A percentile compares a stretch with the other conserved stretches of the same genome.
phyloP scores from a whole-genome alignment of 306 rosid species.

The Corylus heterophylla region DNA sequence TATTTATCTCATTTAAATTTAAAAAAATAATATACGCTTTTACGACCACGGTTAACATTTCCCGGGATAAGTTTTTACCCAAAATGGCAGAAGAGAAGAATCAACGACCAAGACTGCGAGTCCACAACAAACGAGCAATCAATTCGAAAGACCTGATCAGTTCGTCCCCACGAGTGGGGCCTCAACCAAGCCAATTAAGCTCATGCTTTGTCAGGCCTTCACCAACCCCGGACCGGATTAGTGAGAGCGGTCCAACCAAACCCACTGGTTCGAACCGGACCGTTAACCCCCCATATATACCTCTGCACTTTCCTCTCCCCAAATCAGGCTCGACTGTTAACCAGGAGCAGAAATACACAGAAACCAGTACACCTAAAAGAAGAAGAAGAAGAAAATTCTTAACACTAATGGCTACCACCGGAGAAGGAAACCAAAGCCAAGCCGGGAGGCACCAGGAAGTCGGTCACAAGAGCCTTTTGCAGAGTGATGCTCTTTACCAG shows the following conservation, averaged over 20 bases:
- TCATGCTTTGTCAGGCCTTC: conserved; percentile 24
- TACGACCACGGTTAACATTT: too few species aligned
- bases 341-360: conserved; percentile 8
- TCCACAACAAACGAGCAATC: neutral
- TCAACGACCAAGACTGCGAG: neutral
- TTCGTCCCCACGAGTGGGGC: neutral
- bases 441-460: conserved; percentile 87
- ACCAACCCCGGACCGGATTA: conserved; percentile 75
- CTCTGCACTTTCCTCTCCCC: neutral
- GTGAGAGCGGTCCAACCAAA: conserved; percentile 46
- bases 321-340: conserved; percentile 16
- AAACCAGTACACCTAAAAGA: neutral
- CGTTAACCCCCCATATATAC: conserved; percentile 24
- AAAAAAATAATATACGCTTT: too few species aligned
- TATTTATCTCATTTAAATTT: too few species aligned
- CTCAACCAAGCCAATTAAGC: neutral
- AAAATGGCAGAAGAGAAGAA: neutral
- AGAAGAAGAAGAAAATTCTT: neutral
- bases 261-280: conserved; percentile 47
- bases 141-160: neutral
- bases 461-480: conserved; percentile 97
- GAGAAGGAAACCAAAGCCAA: conserved; percentile 53
- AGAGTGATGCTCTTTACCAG: conserved; percentile 95
- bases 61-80: too few species aligned
- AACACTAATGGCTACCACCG: conserved; percentile 62